Evolutionary conservation across 192 early-diverging fungal species (phyloP).

Genomic region (Paraglomus brasilianum): DNA sequence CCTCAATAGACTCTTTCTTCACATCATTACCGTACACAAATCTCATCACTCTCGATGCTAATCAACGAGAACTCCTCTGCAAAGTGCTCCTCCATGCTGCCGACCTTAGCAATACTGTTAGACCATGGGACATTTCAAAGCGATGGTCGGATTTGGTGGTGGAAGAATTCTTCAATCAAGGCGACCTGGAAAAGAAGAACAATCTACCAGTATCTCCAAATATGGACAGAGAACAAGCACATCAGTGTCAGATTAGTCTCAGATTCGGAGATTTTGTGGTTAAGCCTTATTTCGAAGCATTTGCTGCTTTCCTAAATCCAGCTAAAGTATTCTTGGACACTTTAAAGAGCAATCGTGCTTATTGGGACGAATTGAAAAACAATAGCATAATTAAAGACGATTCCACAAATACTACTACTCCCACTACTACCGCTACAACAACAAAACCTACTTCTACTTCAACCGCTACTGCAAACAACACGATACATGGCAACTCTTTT

Average conservation of each 20-base stretch:
- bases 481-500: conserved; percentile 28
- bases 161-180: conserved; percentile 84
- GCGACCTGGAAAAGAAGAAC: conserved; percentile 76
- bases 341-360: conserved; percentile 53
- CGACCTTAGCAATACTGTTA: conserved; percentile 85
- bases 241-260: conserved; percentile 74
- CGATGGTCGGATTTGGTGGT: conserved; percentile 88
- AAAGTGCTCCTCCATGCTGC: conserved; percentile 83
- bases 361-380: conserved; percentile 53
- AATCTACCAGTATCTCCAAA: conserved; percentile 80
- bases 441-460: conserved; percentile 21
- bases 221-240: conserved; percentile 77
- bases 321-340: conserved; percentile 57
- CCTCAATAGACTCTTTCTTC: conserved; percentile 28
- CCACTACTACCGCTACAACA: conserved; percentile 21
- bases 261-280: conserved; percentile 87
- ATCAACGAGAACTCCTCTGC: conserved; percentile 61
- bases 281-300: conserved; percentile 79
- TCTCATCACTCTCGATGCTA: conserved; percentile 33
- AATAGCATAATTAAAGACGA: conserved; percentile 21
- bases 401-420: not conserved
- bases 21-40: conserved; percentile 15
- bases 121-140: conserved; percentile 83
- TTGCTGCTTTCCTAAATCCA: conserved; percentile 75
- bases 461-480: conserved; percentile 32